Conservation (phyloP, 352 stramenopile species). For the Pythium rishiriense region DNA sequence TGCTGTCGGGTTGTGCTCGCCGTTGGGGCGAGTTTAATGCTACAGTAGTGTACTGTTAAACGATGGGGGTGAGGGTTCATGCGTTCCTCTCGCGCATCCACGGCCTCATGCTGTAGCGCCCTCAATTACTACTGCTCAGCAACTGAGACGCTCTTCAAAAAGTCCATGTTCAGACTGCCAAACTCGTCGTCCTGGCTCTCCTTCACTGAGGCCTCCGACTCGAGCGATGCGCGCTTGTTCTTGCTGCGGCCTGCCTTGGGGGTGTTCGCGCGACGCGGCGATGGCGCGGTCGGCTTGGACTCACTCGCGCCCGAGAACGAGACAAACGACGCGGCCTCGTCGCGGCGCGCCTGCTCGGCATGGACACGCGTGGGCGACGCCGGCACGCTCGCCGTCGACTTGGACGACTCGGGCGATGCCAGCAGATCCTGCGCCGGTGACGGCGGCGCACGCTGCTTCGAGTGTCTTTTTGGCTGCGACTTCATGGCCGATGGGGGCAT, state of each 20-base stretch:
- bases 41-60: background rate
- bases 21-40: background rate
- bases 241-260: constrained; percentile 16
- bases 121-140: constrained; percentile 28
- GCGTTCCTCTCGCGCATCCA: too few relatives aligned
- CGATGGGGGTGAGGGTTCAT: too few relatives aligned
- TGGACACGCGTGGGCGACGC: constrained; percentile 9
- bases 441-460: background rate
- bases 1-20: background rate
- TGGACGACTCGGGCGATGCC: constrained; percentile 6
- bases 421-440: constrained; percentile 1
- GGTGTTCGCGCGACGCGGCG: constrained; percentile 8
- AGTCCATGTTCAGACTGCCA: constrained; percentile 79
- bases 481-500: background rate
- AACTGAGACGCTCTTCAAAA: constrained; percentile 53
- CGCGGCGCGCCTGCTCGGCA: constrained; percentile 4
- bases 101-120: background rate
- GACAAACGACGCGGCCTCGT: constrained; percentile 27
- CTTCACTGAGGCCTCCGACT: constrained; percentile 31
- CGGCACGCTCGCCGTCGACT: constrained; percentile 1
- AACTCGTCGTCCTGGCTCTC: constrained; percentile 48
- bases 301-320: constrained; percentile 27
- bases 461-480: background rate
- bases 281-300: background rate
- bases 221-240: constrained; percentile 13